Percentiles rank a stretch among this genome's conserved stretches.
Conservation (phyloP, 2,329 filamentous ascomycete genomes). For the Monilinia fructigena region DNA sequence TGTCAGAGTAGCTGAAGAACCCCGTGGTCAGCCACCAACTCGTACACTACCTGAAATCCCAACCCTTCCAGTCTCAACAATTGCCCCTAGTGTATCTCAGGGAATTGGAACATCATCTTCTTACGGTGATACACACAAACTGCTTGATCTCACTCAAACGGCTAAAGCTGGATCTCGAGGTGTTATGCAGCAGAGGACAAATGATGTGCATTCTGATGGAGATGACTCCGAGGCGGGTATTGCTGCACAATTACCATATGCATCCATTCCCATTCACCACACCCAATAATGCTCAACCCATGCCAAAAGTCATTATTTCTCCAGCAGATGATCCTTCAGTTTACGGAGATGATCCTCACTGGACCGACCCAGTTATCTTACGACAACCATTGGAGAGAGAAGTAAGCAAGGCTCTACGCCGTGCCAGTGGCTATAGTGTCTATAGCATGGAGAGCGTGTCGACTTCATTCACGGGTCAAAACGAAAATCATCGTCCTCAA, state of each 20-base stretch:
- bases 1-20: conserved; percentile 17
- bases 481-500: conserved; percentile 22
- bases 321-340: conserved; percentile 24
- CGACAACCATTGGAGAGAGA: conserved; percentile 35
- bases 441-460: conserved; percentile 33
- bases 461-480: conserved; percentile 26
- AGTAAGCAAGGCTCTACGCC: conserved; percentile 37
- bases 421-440: conserved; percentile 34
- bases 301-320: conserved; percentile 27
- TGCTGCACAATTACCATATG: conserved; percentile 14
- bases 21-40: conserved; percentile 22
- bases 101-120: conserved; percentile 26
- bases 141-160: conserved; percentile 28
- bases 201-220: background rate
- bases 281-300: conserved; percentile 1
- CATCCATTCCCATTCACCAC: conserved; percentile 23
- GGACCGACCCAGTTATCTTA: conserved; percentile 10
- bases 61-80: conserved; percentile 8
- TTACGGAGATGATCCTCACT: conserved; percentile 21
- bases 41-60: conserved; percentile 24
- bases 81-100: conserved; percentile 22
- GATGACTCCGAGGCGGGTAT: conserved; percentile 18
- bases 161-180: conserved; percentile 2
- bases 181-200: background rate
- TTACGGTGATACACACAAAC: conserved; percentile 31